phyloP scores from a whole-genome alignment of 163 green algal genomes.

The Chloromonas sp. region DNA sequence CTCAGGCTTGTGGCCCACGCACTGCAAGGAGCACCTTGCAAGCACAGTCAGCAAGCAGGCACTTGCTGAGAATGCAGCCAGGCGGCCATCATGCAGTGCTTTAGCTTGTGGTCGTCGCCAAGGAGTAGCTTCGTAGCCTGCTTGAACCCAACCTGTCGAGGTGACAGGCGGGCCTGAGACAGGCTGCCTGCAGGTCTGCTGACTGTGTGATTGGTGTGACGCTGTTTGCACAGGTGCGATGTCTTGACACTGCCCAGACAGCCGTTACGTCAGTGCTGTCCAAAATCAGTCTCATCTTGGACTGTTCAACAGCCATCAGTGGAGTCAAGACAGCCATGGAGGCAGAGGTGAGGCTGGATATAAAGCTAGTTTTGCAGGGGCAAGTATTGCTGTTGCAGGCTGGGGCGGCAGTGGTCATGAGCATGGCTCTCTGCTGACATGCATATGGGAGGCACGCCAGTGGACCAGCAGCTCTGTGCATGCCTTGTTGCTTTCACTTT shows the following conservation, averaged over 20 bases:
- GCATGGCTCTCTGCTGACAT: not conserved
- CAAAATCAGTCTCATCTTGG: slow-evolving; percentile 74
- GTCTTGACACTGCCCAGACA: slow-evolving; percentile 74
- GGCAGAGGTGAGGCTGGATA: slow-evolving; percentile 17
- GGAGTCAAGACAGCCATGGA: slow-evolving; percentile 68
- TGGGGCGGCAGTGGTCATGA: not conserved
- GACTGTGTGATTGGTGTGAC: too few species aligned
- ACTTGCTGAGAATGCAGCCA: not conserved
- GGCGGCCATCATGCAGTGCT: too few species aligned
- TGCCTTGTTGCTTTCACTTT: too few species aligned
- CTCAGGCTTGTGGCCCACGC: slow-evolving; percentile 31
- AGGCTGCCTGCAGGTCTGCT: too few species aligned
- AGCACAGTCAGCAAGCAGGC: not conserved
- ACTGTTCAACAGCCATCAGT: slow-evolving; percentile 74
- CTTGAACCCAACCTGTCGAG: too few species aligned
- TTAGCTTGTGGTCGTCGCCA: too few species aligned
- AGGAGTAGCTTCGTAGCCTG: too few species aligned
- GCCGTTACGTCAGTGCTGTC: slow-evolving; percentile 60
- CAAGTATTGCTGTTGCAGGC: not conserved
- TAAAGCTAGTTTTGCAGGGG: not conserved
- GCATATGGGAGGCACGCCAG: too few species aligned
- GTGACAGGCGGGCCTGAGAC: too few species aligned
- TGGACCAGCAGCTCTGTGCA: too few species aligned
- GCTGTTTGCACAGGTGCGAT: slow-evolving; percentile 39
- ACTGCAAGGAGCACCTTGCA: not conserved